Base-by-base conservation (phyloP, 2,329 filamentous ascomycete species). In the Blastomyces percursus region DNA sequence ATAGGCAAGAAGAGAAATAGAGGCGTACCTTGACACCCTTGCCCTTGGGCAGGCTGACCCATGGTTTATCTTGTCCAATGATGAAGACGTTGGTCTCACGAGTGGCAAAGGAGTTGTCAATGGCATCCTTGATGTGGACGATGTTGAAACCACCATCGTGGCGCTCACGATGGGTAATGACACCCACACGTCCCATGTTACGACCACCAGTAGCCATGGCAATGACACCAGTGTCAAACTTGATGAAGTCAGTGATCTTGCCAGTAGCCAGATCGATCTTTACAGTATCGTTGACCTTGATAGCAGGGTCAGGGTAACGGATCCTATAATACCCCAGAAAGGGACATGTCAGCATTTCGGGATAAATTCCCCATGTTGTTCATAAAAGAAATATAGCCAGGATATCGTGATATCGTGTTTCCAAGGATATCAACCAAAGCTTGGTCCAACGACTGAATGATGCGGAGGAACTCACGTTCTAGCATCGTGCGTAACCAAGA, bases 401-500 rank as follows among this genome's bases (percentile, higher is more conserved):
- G 46, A 52, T 51, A 60, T 73, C 74, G 70, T 73, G 46, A 52
- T 51, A 60, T 73, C 73, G 70, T 73, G 69, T 70, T 71, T 71
- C 70, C 62, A 58, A 61, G 21, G 54, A 74, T 76, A 78, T 84
- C 80, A 80, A 82, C 91, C 91, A 96, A 94, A 96, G 85, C 90
- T 94, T 95, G 91, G 90, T 93, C 91, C 93, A 96, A 96, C 93
- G 93, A 88, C 93, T 96, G 93, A 96, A 92, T 94, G 92, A 96
- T 91, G 89, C 89, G 83, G 86, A 82, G 88, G 70, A 89, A 97
- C 93, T 96, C 85, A 99, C 93, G 94, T 99, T 91, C 94, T 89
- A 84, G 94, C 94, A 94, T 99, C 94, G 90, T 99, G 94, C 92
- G 94, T 99, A 90, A 99, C 94, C 91, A 97, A 96, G 92, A 96